These are phyloP conservation scores for Diaporthe sp. DNA, from an alignment of 2,329 filamentous ascomycete species.

Conservation along the genomic window DNA sequence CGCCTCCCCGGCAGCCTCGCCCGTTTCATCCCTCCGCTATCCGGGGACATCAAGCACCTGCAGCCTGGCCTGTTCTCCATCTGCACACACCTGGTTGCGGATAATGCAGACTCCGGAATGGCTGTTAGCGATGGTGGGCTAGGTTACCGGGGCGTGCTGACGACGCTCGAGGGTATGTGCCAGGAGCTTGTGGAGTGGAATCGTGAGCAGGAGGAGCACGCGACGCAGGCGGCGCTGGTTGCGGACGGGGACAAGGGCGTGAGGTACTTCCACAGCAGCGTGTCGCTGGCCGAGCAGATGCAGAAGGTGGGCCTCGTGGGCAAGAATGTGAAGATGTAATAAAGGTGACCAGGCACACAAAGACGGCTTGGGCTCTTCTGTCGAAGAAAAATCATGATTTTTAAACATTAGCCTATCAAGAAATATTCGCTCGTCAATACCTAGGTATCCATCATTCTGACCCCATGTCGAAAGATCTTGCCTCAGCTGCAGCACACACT, in stretches of 20 bases:
- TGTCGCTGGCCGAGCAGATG: conserved; percentile 56
- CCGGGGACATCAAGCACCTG: conserved; percentile 52
- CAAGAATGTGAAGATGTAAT: conserved; percentile 22
- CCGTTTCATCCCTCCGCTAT: conserved; percentile 49
- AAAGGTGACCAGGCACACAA: not conserved
- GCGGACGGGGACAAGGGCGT: not conserved
- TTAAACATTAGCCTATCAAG: conserved; percentile 14
- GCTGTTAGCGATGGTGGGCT: conserved; percentile 54
- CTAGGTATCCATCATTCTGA: not conserved
- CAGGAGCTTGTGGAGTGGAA: conserved; percentile 59
- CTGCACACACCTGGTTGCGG: conserved; percentile 55
- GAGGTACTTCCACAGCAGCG: conserved; percentile 54
- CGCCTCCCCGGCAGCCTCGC: conserved; percentile 45
- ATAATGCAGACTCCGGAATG: conserved; percentile 49
- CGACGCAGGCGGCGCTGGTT: not conserved
- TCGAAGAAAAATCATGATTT: not conserved
- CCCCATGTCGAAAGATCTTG: too few relatives aligned
- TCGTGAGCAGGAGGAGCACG: conserved; percentile 49
- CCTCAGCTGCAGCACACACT: conserved; percentile 62
- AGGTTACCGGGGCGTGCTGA: conserved; percentile 54
- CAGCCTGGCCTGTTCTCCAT: conserved; percentile 58
- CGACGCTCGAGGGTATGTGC: conserved; percentile 57
- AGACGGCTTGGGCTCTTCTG: not conserved
- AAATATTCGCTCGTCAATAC: conserved; percentile 9
- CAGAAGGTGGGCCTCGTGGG: conserved; percentile 44